Conservation (phyloP, 2,329 filamentous ascomycete species). For the Cytospora schulzeri region DNA sequence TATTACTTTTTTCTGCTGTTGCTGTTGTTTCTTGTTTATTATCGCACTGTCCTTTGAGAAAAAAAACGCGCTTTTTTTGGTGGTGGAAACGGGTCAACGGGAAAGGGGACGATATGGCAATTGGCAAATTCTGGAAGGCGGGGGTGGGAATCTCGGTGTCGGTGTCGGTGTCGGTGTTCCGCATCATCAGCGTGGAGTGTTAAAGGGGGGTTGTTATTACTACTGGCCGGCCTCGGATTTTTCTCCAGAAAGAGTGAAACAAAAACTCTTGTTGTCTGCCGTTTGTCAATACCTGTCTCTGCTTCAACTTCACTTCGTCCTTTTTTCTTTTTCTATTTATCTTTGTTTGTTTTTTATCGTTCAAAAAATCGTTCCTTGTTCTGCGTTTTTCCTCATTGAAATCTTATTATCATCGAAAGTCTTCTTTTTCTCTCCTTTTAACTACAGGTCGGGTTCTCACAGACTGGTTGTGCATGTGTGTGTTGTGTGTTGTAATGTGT, state of each 20-base stretch:
- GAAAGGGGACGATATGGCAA: conserved; percentile 18
- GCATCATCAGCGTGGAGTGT: conserved; percentile 24
- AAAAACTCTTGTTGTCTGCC: background rate
- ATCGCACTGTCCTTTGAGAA: conserved; percentile 22
- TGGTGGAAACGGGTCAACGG: conserved; percentile 12
- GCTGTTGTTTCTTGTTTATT: conserved; percentile 22
- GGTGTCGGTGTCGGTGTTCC: conserved; percentile 24
- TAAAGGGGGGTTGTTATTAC: conserved; percentile 20
- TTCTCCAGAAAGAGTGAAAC: conserved; percentile 6
- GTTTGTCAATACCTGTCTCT: background rate
- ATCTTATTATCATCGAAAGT: no score
- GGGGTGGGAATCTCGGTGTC: conserved; percentile 9
- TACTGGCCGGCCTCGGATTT: conserved; percentile 13
- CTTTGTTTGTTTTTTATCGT: no score
- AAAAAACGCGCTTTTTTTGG: conserved; percentile 5
- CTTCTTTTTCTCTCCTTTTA: no score
- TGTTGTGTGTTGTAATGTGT: background rate
- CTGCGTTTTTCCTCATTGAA: background rate
- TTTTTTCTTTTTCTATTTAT: background rate
- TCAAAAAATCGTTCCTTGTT: background rate
- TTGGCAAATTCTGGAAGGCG: conserved; percentile 9
- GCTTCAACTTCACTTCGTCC: background rate
- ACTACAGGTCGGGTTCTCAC: background rate
- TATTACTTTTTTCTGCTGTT: conserved; percentile 21
- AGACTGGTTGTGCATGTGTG: background rate